Percentiles rank a stretch among this genome's conserved stretches.
Evolutionary conservation across 768 basidiomycete genomes (phyloP).

Genomic region (Leccinum sublutescens): DNA sequence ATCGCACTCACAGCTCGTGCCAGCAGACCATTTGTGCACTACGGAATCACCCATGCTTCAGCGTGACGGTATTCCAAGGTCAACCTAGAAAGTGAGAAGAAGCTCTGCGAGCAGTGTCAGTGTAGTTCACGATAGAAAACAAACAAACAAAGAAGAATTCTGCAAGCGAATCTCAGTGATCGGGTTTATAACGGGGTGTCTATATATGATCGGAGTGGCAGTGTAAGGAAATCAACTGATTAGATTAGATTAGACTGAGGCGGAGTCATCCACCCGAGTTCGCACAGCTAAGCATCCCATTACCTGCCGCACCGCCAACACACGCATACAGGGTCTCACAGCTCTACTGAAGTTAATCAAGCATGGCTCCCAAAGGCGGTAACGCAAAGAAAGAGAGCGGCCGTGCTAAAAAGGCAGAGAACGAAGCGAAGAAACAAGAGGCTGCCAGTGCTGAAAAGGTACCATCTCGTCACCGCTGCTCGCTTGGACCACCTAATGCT

Average conservation of each 20-base stretch:
- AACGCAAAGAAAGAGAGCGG: constrained; percentile 94
- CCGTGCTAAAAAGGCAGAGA: constrained; percentile 88
- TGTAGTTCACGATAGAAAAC: neutral
- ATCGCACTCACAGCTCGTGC: constrained; percentile 34
- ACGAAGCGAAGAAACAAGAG: constrained; percentile 77
- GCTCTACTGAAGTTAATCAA: neutral
- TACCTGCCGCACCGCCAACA: constrained; percentile 2
- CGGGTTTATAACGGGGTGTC: constrained; percentile 1
- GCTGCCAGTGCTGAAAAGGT: constrained; percentile 62
- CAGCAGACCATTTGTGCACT: constrained; percentile 36
- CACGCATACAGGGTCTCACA: constrained; percentile 2
- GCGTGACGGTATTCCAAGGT: constrained; percentile 2
- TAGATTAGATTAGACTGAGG: constrained; percentile 17
- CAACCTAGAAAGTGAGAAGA: neutral
- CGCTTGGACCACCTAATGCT: constrained; percentile 4
- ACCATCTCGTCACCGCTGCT: constrained; percentile 7
- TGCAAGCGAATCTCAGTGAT: neutral
- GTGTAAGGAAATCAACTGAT: constrained; percentile 15
- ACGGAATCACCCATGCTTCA: constrained; percentile 27
- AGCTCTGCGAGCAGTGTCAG: constrained; percentile 1
- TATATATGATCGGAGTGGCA: constrained; percentile 23
- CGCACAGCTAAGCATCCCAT: constrained; percentile 9
- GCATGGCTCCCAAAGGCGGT: constrained; percentile 83
- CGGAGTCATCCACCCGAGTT: constrained; percentile 11
- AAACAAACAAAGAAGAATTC: neutral